Evolutionary conservation across 441 rosid genomes (phyloP).

Genomic region (Croton setiger): DNA sequence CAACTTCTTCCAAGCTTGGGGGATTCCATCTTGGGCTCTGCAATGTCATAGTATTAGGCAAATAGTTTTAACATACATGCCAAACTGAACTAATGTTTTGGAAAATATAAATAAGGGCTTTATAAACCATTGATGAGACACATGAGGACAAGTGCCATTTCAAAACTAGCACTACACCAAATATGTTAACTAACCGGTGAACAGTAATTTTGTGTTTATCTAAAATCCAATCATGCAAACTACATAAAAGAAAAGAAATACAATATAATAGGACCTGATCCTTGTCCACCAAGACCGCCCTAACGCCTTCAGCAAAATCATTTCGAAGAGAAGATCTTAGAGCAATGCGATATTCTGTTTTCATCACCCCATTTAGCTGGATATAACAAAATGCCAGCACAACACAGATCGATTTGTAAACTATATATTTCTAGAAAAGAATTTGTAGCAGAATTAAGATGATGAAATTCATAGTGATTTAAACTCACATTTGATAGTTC

Average conservation of each 20-base stretch:
- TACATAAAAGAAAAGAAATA: background rate
- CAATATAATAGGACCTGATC: conserved; percentile 63
- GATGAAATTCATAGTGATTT: background rate
- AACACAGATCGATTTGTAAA: conserved; percentile 11
- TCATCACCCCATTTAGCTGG: conserved; percentile 82
- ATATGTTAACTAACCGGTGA: background rate
- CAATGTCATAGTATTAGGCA: conserved; percentile 16
- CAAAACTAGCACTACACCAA: background rate
- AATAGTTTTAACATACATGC: background rate
- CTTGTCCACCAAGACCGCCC: conserved; percentile 91
- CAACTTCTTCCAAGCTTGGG: conserved; percentile 59
- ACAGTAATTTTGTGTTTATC: background rate
- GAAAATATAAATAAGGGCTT: background rate
- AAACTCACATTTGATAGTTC: conserved; percentile 61
- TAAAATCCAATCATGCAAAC: background rate
- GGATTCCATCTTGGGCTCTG: conserved; percentile 96
- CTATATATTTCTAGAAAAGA: background rate
- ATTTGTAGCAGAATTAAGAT: background rate
- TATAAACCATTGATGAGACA: background rate
- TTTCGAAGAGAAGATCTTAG: conserved; percentile 62
- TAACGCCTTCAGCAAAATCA: conserved; percentile 91
- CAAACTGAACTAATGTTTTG: background rate
- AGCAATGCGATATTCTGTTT: conserved; percentile 78
- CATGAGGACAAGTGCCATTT: background rate
- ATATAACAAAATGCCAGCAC: conserved; percentile 14